Percentiles rank a stretch among this genome's conserved stretches.
These are phyloP conservation scores for Phytophthora crassamura DNA, from an alignment of 352 stramenopile genomes.

Conservation along the genomic window DNA sequence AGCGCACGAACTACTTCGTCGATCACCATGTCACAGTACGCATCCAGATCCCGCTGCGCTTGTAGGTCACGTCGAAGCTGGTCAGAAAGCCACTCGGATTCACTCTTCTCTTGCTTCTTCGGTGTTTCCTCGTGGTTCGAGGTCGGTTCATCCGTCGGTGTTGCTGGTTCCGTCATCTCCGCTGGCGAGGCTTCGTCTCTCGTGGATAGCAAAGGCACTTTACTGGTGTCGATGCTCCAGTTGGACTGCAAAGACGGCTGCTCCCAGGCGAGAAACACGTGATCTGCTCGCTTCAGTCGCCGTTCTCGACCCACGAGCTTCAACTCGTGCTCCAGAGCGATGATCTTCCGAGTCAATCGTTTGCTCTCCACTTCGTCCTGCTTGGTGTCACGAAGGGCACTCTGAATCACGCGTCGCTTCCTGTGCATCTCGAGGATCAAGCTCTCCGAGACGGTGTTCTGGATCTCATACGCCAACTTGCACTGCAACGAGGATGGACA, in stretches of 20 bases:
- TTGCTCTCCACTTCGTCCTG: constrained; percentile 58
- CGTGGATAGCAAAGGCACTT: constrained; percentile 35
- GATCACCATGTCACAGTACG: constrained; percentile 53
- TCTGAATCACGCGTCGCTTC: constrained; percentile 71
- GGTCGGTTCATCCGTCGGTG: not conserved
- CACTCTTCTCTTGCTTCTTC: constrained; percentile 3
- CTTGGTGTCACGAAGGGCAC: constrained; percentile 56
- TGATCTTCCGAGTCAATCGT: constrained; percentile 49
- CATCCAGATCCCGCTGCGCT: constrained; percentile 50
- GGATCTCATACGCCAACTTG: constrained; percentile 62
- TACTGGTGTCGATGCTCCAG: constrained; percentile 55
- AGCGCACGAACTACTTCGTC: constrained; percentile 45
- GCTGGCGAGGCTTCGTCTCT: not conserved
- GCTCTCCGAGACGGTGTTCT: constrained; percentile 44
- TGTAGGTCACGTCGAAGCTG: constrained; percentile 23
- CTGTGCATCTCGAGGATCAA: constrained; percentile 75
- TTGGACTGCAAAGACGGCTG: constrained; percentile 40
- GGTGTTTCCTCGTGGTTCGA: not conserved
- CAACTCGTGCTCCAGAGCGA: constrained; percentile 43
- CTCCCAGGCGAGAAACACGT: constrained; percentile 48
- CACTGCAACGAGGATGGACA: constrained; percentile 50
- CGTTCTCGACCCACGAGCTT: constrained; percentile 47
- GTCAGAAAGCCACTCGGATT: constrained; percentile 12
- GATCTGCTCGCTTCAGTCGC: constrained; percentile 39
- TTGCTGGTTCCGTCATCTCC: not conserved